phyloP scores from a whole-genome alignment of 192 early-diverging fungal species.

The Cladochytrium replicatum region DNA sequence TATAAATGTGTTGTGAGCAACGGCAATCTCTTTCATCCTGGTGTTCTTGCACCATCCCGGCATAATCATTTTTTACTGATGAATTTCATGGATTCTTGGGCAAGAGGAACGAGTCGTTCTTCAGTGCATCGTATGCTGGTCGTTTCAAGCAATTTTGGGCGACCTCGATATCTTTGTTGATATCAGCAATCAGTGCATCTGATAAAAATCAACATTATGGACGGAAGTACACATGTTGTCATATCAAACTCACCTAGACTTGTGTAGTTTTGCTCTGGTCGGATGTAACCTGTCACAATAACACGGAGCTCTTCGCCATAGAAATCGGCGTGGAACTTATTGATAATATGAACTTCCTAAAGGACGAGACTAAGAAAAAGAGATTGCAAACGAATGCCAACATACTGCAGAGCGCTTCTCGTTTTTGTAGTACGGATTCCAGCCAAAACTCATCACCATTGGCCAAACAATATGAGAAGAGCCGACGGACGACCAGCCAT shows the following conservation, averaged over 20 bases:
- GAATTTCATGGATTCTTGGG: no score
- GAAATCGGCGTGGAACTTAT: constrained; percentile 80
- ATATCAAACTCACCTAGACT: constrained; percentile 53
- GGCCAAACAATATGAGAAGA: constrained; percentile 50
- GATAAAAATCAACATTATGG: no score
- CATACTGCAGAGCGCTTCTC: constrained; percentile 83
- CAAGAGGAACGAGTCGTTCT: no score
- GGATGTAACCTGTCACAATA: constrained; percentile 77
- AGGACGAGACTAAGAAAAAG: no score
- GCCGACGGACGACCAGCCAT: constrained; percentile 82
- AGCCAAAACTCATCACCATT: constrained; percentile 99
- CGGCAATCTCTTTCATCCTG: no score
- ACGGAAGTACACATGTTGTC: not conserved
- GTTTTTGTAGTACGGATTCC: constrained; percentile 98
- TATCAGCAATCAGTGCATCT: constrained; percentile 86
- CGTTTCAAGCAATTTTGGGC: constrained; percentile 58
- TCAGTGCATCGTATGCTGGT: constrained; percentile 40
- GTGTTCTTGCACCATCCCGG: no score
- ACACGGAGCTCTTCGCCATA: constrained; percentile 78
- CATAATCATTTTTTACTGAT: no score
- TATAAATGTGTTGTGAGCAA: no score
- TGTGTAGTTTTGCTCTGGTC: constrained; percentile 81
- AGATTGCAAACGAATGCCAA: not conserved
- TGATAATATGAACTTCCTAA: constrained; percentile 94
- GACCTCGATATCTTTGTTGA: constrained; percentile 77